Base-by-base conservation (phyloP, 148 eudicot species). In the Arctostaphylos glauca region DNA sequence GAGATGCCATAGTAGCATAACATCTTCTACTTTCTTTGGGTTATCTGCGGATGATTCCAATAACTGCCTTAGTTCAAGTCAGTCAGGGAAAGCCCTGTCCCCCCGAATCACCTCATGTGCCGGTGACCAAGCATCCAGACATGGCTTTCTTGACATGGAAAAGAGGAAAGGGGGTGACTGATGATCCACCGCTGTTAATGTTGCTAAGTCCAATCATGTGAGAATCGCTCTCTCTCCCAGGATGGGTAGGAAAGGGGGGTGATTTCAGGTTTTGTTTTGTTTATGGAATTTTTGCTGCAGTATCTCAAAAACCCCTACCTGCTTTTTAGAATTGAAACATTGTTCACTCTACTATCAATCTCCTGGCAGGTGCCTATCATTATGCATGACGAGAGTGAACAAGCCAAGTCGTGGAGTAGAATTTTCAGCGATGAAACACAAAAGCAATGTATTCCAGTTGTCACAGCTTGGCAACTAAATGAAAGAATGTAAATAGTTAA, bases 401-500 rank as follows among this genome's bases (percentile, higher is more conserved):
- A 92, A 81, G 97, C 96, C 16, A 86, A 90, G 87, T 76, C 83
- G 38, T 96, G 99, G 98, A 96, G 98, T 88, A 92, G 89, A 81
- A 88, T 96, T 76, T 88, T 92, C 78, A 96, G 97, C 58, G 92
- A 96, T 81, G 99, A 93, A 80, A 96, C 99, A 25, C 79, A 84
- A 80, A 90, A 88, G 86, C 98, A 94, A 80, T 93, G 97, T 56
- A 94, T 96, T 85, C 97, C 98, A 71, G 99, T 94, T 87, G 76
- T 89, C 87, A 88, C 98, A 83, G 97, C 97, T 38, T 96, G 99
- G 99, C 99, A 94, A 87, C 87, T 96, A 83, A 96, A 96, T 84
- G 99, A 96, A 89, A 88, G 99, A 94, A 94, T 96, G 99, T 94
- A 88, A 84, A n/a, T 79, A 70, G 71, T 82, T 78, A 62, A 49